Conservation (phyloP, 2,329 filamentous ascomycete species). For the Aspergillus neoniger region DNA sequence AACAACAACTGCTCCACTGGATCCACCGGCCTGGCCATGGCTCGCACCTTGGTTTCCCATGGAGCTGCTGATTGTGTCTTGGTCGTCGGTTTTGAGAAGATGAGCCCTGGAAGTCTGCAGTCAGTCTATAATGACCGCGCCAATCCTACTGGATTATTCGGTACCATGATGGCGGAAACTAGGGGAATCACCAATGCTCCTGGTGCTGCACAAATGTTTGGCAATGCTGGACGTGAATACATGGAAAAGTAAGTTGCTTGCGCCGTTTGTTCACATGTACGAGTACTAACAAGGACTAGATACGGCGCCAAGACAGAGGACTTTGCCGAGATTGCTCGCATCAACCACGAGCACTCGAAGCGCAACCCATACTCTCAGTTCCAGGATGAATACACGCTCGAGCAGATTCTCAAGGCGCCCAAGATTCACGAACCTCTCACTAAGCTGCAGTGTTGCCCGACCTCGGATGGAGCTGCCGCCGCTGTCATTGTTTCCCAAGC, state of each 20-base stretch:
- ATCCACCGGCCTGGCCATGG: constrained; percentile 87
- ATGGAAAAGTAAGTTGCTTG: constrained; percentile 76
- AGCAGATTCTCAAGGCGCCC: constrained; percentile 74
- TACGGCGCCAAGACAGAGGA: constrained; percentile 81
- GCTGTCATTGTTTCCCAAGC: constrained; percentile 84
- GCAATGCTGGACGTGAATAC: constrained; percentile 90
- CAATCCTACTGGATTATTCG: constrained; percentile 73
- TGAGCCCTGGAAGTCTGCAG: constrained; percentile 88
- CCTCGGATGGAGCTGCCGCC: constrained; percentile 87
- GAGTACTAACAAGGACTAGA: constrained; percentile 44
- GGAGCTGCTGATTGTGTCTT: constrained; percentile 85
- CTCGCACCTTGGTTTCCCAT: constrained; percentile 72
- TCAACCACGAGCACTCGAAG: constrained; percentile 91
- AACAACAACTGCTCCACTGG: constrained; percentile 99
- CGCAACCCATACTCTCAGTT: constrained; percentile 99
- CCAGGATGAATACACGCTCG: constrained; percentile 82
- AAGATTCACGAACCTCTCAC: constrained; percentile 86
- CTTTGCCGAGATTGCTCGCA: constrained; percentile 89
- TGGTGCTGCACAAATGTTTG: constrained; percentile 89
- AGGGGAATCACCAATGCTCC: constrained; percentile 79
- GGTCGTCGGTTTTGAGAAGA: constrained; percentile 97
- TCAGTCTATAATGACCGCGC: constrained; percentile 81
- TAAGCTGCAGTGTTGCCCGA: constrained; percentile 98
- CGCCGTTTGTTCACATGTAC: neutral
- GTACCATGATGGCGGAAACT: constrained; percentile 79